Evolutionary conservation across 306 rosid species (phyloP).

Genomic region (Sindora glabra): DNA sequence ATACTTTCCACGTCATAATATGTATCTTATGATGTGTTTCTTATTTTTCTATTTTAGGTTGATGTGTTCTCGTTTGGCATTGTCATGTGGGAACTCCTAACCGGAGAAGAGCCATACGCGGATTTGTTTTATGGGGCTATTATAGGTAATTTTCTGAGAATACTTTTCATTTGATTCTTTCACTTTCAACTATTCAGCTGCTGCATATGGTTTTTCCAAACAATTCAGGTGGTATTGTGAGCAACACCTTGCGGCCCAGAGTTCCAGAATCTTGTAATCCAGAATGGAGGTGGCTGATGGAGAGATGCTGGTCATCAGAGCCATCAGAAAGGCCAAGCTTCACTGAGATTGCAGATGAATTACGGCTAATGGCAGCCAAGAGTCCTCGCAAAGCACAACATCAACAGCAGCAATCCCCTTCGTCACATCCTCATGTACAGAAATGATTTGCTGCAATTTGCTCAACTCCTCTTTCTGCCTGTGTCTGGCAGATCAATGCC

Average conservation of each 20-base stretch:
- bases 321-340: slow-evolving; percentile 77
- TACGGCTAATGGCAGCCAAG: slow-evolving; percentile 66
- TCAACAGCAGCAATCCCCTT: slow-evolving; percentile 43
- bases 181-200: slow-evolving; percentile 4
- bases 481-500: slow-evolving; percentile 10
- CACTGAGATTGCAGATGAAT: slow-evolving; percentile 60
- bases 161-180: neutral
- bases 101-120: slow-evolving; percentile 83
- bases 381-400: slow-evolving; percentile 60
- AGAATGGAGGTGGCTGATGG: slow-evolving; percentile 76
- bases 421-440: slow-evolving; percentile 29
- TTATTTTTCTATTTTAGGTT: slow-evolving; percentile 38
- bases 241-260: slow-evolving; percentile 78
- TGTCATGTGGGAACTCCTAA: slow-evolving; percentile 86
- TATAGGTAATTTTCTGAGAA: slow-evolving; percentile 41
- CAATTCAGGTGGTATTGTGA: slow-evolving; percentile 80
- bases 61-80: slow-evolving; percentile 85
- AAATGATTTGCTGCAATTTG: slow-evolving; percentile 28
- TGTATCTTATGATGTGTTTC: neutral
- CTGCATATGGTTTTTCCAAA: neutral
- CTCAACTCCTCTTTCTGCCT: neutral
- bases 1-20: neutral
- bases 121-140: slow-evolving; percentile 88
- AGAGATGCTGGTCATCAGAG: slow-evolving; percentile 85
- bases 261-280: slow-evolving; percentile 66